Evolutionary conservation across 345 rosid genomes (phyloP).

Genomic region (Salix viminalis): DNA sequence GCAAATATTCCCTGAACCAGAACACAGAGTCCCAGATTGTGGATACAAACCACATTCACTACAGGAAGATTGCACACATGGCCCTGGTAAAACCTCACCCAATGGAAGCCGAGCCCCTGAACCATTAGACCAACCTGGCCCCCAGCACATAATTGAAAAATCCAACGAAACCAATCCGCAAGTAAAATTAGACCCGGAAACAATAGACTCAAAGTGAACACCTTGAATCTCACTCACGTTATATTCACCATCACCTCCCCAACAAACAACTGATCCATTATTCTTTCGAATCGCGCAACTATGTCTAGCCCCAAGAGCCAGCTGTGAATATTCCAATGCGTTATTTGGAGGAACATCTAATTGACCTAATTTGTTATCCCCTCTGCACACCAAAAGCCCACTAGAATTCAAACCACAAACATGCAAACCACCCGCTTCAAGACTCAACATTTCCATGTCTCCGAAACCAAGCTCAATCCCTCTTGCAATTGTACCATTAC

Average conservation of each 20-base stretch:
- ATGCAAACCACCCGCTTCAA: constrained; percentile 62
- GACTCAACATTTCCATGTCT: constrained; percentile 42
- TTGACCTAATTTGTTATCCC: constrained; percentile 51
- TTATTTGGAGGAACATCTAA: constrained; percentile 42
- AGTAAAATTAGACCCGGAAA: constrained; percentile 60
- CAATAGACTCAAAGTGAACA: constrained; percentile 52
- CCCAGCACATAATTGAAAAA: constrained; percentile 68
- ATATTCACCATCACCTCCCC: constrained; percentile 56
- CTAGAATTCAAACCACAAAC: constrained; percentile 61
- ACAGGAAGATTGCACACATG: constrained; percentile 51
- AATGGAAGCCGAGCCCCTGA: constrained; percentile 32
- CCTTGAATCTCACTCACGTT: constrained; percentile 28
- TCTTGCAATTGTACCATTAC: constrained; percentile 28
- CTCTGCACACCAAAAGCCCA: constrained; percentile 58
- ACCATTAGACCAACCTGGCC: constrained; percentile 44
- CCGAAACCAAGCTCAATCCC: constrained; percentile 45
- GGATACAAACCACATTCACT: constrained; percentile 46
- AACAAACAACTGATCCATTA: constrained; percentile 58
- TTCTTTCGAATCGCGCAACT: constrained; percentile 53
- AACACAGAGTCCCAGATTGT: constrained; percentile 45
- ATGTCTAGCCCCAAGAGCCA: constrained; percentile 58
- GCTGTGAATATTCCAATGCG: constrained; percentile 31
- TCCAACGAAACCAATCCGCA: constrained; percentile 56
- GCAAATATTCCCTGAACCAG: constrained; percentile 53
- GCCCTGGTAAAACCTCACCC: constrained; percentile 57